Evolutionary conservation across 2,329 filamentous ascomycete species (phyloP), one percentile per base, ranked within the genome.

Genomic region (Trichoderma endophyticum): DNA sequence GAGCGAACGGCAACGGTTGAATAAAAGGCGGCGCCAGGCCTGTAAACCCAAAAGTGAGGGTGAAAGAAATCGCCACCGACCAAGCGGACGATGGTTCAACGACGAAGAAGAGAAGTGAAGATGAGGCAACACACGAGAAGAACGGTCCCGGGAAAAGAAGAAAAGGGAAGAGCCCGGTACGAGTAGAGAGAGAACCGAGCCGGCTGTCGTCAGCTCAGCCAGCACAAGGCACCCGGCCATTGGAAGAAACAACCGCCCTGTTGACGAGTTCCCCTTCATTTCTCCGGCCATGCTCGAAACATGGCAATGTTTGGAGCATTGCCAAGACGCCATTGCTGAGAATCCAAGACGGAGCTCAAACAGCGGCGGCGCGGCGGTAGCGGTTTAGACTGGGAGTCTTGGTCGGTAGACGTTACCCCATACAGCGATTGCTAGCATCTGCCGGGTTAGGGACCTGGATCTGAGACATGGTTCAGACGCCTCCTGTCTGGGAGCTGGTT

Each of bases 381-480:
- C n/a, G 18, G 60, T 70, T 70, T 71, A 62, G 71, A 43, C 71
- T 54, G 28, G 11, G 65, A 66, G 32, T 56, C 24, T 32, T 36
- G 43, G 28, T 51, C 66, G 18, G 43, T 54, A 18, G 28, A 36
- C 56, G 57, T 15, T 21, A 36, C 66, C 39, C 66, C 54, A 43
- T 60, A 11, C 32, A 15, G 36, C 21, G 30, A n/a, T 18, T 62
- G 39, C 39, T 43, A 54, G 39, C 63, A 32, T 61, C 12, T 30
- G 63, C 62, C 51, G 56, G 26, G 34, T 36, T 24, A 61, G 26
- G 48, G 56, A 62, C 71, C 30, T 54, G 62, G 66, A 70, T 73
- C 28, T 79, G 78, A 80, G 77, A 80, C 78, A 74, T 59, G 72
- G 72, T 73, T 77, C 77, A 75, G 77, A 79, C 78, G 73, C 71